Base-by-base conservation (phyloP, 2,329 filamentous ascomycete genomes). In the Keithomyces neogunnii region DNA sequence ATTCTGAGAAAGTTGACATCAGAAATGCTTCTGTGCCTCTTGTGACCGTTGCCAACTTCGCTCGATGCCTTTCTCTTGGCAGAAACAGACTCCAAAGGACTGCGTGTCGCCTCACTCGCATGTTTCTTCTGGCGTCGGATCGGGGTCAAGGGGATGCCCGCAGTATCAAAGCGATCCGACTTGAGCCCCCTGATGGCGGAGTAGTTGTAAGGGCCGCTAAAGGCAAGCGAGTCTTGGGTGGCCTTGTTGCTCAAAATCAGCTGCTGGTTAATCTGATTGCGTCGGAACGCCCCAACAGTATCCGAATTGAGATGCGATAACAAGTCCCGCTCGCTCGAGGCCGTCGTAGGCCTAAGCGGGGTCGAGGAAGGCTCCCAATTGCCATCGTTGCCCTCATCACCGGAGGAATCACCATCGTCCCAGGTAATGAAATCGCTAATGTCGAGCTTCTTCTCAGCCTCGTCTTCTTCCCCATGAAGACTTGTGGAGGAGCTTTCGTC, bases 211-310 rank as follows among this genome's bases (percentile, higher is more conserved):
- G 80, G 76, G 48, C 78, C 73, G 49, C 81, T 77, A 64, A 85
- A 81, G 47, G 80, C 75, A 30, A 87, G 72, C 39, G 83, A 82
- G 59, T 85, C 78, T 52, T 78, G 70, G 38, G 80, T 82, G 28
- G 78, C 79, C 60, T 81, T 77, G 61, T 77, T 79, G 67, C 78
- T 81, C 56, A 78, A 66, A 53, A 82, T 80, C 53, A 82, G 70
- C 58, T 81, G 76, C 62, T 80, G 76, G 62, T 81, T 80, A 73
- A 73, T 82, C 63, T 80, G 82, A 65, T 80, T 84, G 56, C 74
- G 81, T 51, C 87, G 87, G 74, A 93, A 95, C 1, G 88, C 86
- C 38, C 86, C 86, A 36, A 93, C 87, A 11, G 85, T 81, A 51
- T 84, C 80, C 7, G 76, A 69, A 53, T 81, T 80, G 57, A 82